These are phyloP conservation scores for Euptelea pleiosperma DNA, from an alignment of 164 flowering plant genomes.

Conservation along the genomic window DNA sequence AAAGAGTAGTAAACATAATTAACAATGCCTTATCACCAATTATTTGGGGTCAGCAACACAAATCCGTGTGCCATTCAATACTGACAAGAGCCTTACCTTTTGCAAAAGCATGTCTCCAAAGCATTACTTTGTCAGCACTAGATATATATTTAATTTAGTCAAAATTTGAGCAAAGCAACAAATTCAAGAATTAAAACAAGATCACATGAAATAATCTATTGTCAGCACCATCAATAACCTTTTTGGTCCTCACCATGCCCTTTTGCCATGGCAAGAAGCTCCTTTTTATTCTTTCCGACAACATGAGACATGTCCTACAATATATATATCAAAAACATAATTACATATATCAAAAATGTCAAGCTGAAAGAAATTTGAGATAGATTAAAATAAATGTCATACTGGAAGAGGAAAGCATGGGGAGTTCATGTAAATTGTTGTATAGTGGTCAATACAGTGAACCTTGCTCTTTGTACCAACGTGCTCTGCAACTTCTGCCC, in stretches of 20 bases:
- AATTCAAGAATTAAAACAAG: background rate
- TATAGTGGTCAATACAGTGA: slow-evolving; percentile 77
- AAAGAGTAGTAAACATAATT: too few relatives aligned
- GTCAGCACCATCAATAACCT: slow-evolving; percentile 63
- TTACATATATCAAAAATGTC: background rate
- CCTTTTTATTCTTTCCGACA: slow-evolving; percentile 85
- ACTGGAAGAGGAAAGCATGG: slow-evolving; percentile 92
- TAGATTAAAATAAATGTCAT: slow-evolving; percentile 16
- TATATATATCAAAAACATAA: background rate
- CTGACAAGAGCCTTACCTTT: too few relatives aligned
- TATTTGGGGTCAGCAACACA: too few relatives aligned
- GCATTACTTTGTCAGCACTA: too few relatives aligned
- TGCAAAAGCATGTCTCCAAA: too few relatives aligned
- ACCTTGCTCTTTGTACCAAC: slow-evolving; percentile 88
- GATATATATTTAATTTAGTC: too few relatives aligned
- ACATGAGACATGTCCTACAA: slow-evolving; percentile 92
- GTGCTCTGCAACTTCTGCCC: slow-evolving; percentile 93
- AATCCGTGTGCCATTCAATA: too few relatives aligned
- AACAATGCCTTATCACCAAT: too few relatives aligned
- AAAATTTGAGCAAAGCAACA: background rate
- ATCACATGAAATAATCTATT: background rate
- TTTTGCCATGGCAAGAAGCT: slow-evolving; percentile 93
- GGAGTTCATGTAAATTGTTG: slow-evolving; percentile 63
- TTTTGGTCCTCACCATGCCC: slow-evolving; percentile 61
- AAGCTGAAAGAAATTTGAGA: background rate